Conservation (phyloP, 2,329 filamentous ascomycete species). For the Sclerotiophoma versabilis region DNA sequence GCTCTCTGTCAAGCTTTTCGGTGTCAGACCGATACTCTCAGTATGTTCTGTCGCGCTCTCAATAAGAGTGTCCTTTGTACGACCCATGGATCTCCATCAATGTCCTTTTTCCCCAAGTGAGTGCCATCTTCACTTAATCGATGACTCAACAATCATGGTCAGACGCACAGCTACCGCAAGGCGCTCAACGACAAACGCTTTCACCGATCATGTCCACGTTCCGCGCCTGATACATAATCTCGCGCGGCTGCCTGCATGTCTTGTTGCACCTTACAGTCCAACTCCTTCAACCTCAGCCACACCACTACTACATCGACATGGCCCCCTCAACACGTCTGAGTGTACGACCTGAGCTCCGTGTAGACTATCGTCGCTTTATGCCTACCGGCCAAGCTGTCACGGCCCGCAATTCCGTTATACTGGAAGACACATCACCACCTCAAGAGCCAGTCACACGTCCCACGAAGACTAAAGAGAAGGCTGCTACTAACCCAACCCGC, state of each 20-base stretch:
- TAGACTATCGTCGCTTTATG: slow-evolving; percentile 1
- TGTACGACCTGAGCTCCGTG: slow-evolving; percentile 7
- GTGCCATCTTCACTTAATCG: not conserved
- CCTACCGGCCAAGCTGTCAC: not conserved
- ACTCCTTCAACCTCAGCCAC: not conserved
- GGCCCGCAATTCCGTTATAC: not conserved
- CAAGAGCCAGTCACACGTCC: not conserved
- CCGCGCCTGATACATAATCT: not conserved
- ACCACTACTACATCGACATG: slow-evolving; percentile 7
- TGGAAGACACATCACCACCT: slow-evolving; percentile 6
- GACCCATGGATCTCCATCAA: not conserved
- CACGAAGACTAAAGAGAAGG: not conserved
- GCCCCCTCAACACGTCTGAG: slow-evolving; percentile 19
- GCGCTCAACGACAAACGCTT: not conserved
- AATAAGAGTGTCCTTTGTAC: not conserved
- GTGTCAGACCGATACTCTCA: not conserved
- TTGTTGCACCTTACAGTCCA: not conserved
- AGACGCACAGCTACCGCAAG: not conserved
- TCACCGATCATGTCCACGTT: not conserved
- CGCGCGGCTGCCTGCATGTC: not conserved
- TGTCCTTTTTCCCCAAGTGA: not conserved
- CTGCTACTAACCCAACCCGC: not conserved
- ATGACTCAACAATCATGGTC: not conserved
- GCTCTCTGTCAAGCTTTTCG: not conserved
- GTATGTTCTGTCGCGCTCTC: not conserved